These are phyloP conservation scores for Coelastrella sp. DNA, from an alignment of 139 green algal genomes.

Conservation along the genomic window DNA sequence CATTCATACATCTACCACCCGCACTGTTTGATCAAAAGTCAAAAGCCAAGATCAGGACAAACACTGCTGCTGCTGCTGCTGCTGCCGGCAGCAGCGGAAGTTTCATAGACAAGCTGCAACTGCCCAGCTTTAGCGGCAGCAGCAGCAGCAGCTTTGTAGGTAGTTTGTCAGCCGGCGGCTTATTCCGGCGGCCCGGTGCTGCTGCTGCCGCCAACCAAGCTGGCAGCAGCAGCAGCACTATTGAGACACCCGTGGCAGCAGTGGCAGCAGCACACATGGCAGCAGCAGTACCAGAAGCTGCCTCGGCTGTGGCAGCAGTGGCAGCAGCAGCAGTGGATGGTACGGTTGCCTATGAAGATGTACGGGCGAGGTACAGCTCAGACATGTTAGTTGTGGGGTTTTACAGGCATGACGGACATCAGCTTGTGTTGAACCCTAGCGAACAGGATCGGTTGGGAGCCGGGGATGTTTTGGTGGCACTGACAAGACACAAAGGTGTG, in stretches of 20 bases:
- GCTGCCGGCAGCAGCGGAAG: no score
- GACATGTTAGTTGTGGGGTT: neutral
- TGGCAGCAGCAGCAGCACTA: neutral
- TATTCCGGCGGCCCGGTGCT: neutral
- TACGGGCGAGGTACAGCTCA: neutral
- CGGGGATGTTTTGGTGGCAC: constrained; percentile 16
- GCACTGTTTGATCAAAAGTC: neutral
- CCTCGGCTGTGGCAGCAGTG: neutral
- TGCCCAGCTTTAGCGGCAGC: neutral
- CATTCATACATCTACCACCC: neutral
- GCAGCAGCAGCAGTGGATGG: neutral
- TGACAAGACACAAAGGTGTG: neutral
- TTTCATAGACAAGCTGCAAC: no score
- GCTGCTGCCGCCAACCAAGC: neutral
- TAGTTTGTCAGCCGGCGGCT: neutral
- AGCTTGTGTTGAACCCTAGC: constrained; percentile 13
- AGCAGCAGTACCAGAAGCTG: neutral
- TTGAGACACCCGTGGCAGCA: neutral
- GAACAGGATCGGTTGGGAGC: neutral
- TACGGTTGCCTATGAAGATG: neutral
- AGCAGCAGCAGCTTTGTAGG: constrained; percentile 6
- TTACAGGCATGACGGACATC: neutral
- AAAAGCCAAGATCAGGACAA: neutral
- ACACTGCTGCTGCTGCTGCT: neutral
- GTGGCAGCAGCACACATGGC: neutral